These are phyloP conservation scores for Syzygium grande DNA, from an alignment of 345 rosid genomes.

Conservation along the genomic window DNA sequence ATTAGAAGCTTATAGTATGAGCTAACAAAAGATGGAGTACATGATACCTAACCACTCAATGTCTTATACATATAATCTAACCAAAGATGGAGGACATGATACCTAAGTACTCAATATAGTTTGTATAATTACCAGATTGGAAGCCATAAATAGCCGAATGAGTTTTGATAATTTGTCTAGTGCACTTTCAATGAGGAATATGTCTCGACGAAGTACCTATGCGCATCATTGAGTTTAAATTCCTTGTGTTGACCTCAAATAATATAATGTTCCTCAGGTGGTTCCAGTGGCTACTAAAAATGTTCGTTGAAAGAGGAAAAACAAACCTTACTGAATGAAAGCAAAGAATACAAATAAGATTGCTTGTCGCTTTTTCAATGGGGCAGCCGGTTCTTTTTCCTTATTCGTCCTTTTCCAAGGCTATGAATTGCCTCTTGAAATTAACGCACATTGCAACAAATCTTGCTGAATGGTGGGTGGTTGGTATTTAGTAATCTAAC, in stretches of 20 bases:
- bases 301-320: background rate
- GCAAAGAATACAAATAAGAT: background rate
- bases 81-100: background rate
- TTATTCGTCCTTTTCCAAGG: background rate
- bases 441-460: background rate
- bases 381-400: background rate
- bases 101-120: background rate
- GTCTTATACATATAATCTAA: background rate
- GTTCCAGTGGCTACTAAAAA: background rate
- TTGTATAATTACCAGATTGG: background rate
- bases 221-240: background rate
- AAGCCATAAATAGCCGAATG: background rate
- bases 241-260: background rate
- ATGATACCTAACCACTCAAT: too few species aligned
- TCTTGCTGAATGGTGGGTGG: background rate
- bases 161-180: background rate
- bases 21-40: too few species aligned
- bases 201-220: background rate
- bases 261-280: background rate
- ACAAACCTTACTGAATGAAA: background rate
- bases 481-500: background rate
- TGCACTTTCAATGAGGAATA: background rate
- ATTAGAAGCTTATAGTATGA: background rate
- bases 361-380: background rate
- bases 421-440: background rate